Evolutionary conservation across 352 stramenopile genomes (phyloP).

Genomic region (Globisporangium okanoganense): DNA sequence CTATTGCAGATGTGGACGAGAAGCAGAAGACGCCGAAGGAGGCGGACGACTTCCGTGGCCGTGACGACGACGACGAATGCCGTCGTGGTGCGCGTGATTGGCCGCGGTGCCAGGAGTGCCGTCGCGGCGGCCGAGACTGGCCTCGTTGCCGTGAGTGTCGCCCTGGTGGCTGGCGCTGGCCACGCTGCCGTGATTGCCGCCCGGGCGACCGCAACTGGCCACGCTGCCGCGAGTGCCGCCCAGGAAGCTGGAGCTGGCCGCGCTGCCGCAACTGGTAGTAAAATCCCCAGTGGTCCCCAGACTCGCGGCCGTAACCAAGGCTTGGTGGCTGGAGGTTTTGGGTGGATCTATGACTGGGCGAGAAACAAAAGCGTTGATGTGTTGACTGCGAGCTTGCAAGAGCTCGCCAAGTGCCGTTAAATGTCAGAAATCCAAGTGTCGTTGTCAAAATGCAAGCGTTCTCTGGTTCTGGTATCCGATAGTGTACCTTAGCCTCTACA

Average conservation of each 20-base stretch:
- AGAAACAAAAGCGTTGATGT: constrained; percentile 4
- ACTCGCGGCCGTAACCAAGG: neutral
- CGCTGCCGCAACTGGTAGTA: constrained; percentile 4
- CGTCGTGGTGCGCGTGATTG: neutral
- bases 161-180: neutral
- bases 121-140: neutral
- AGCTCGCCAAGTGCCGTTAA: constrained; percentile 1
- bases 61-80: neutral
- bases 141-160: neutral
- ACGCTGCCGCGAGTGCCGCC: neutral
- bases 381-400: neutral
- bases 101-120: neutral
- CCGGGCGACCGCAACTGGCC: neutral
- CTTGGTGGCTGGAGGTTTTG: neutral
- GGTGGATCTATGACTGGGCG: neutral
- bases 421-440: neutral
- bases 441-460: neutral
- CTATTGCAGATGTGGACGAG: neutral
- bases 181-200: neutral
- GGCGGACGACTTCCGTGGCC: neutral
- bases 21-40: neutral
- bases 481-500: neutral
- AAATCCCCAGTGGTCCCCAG: neutral
- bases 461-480: neutral
- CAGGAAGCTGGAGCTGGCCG: constrained; percentile 6